Evolutionary conservation across 2,329 filamentous ascomycete genomes (phyloP).

Genomic region (Uncinocarpus reesii): DNA sequence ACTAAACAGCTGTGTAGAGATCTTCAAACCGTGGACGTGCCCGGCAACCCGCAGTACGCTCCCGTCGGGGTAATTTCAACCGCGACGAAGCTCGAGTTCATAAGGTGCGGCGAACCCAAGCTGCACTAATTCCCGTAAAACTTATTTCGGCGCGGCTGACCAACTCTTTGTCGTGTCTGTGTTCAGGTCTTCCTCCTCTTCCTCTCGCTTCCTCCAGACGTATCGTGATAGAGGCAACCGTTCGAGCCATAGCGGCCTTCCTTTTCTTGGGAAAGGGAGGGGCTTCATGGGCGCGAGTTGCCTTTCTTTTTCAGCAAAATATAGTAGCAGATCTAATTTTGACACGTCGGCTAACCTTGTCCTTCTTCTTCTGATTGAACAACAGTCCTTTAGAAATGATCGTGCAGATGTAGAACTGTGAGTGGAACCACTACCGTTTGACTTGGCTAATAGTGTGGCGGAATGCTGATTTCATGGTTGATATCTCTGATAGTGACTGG

Average conservation of each 20-base stretch:
- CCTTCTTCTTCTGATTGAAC: constrained; percentile 24
- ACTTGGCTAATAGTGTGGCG: background rate
- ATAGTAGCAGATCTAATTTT: constrained; percentile 18
- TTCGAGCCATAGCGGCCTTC: background rate
- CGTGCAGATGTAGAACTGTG: constrained; percentile 40
- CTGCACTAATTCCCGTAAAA: too few relatives aligned
- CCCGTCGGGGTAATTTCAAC: constrained; percentile 48
- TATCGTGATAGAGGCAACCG: constrained; percentile 23
- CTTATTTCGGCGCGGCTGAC: too few relatives aligned
- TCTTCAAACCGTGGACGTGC: constrained; percentile 28
- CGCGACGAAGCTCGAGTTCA: constrained; percentile 79
- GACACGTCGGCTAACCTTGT: constrained; percentile 39
- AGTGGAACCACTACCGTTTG: constrained; percentile 11
- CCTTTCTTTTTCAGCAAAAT: constrained; percentile 20
- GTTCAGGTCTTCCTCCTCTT: constrained; percentile 38
- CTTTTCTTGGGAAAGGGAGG: background rate
- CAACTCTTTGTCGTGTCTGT: constrained; percentile 12
- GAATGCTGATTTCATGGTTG: background rate
- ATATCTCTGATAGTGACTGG: constrained; percentile 58
- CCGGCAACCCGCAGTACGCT: constrained; percentile 21
- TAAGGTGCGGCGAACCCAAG: constrained; percentile 58
- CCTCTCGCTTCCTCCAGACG: constrained; percentile 28
- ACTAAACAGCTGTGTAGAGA: constrained; percentile 13
- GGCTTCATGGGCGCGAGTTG: constrained; percentile 9
- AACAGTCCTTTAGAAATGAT: constrained; percentile 39